Conservation (phyloP, 83 land plant genomes). For the Diphasiastrum complanatum region DNA sequence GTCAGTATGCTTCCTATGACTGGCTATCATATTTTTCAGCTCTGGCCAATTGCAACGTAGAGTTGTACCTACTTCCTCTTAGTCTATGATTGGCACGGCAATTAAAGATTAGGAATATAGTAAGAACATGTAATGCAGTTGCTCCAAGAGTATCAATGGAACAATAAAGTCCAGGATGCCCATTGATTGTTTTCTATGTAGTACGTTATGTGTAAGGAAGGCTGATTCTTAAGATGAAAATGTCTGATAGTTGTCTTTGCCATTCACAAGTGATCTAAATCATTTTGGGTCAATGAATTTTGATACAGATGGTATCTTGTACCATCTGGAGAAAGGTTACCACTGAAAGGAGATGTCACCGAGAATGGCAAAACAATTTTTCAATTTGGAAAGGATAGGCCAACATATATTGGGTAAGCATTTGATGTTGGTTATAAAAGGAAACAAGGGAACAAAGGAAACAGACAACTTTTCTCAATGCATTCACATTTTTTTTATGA, state of each 20-base stretch:
- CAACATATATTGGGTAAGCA: slow-evolving; percentile 2
- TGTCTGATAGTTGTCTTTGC: background rate
- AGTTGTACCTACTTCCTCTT: background rate
- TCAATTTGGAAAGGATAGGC: background rate
- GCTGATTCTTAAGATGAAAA: background rate
- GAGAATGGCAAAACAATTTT: slow-evolving; percentile 15
- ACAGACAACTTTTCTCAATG: too few species aligned
- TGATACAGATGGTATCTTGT: slow-evolving; percentile 35
- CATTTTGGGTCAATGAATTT: background rate
- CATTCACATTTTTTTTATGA: background rate
- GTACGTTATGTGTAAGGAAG: background rate
- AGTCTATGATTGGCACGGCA: background rate
- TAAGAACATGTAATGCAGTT: too few species aligned
- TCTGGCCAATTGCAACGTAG: background rate
- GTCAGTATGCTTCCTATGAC: slow-evolving; percentile 27
- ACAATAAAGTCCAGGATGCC: too few species aligned
- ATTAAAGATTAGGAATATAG: background rate
- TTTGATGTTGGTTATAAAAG: background rate
- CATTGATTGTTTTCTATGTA: too few species aligned
- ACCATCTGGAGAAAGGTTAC: slow-evolving; percentile 32
- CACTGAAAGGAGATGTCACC: slow-evolving; percentile 15
- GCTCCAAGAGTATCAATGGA: too few species aligned
- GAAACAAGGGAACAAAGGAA: too few species aligned
- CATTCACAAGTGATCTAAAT: background rate
- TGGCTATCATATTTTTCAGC: slow-evolving; percentile 1